Evolutionary conservation across 163 green algal genomes (phyloP).

Genomic region (Volvox carteri): DNA sequence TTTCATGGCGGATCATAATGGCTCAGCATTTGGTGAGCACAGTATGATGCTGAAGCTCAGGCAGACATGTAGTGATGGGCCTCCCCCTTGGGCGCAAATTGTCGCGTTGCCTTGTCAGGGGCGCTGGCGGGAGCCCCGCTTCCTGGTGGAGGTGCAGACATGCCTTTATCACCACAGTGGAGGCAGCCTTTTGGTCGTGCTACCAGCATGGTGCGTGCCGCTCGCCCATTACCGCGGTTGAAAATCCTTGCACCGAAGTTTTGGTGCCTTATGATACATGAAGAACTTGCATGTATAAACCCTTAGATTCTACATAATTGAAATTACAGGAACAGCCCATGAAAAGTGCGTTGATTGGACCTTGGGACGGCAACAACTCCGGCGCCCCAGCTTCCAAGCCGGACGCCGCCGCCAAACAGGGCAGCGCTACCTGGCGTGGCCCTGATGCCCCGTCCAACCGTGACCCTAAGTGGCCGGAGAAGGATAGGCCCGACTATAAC

Average conservation of each 20-base stretch:
- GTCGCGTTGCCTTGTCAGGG: conserved; percentile 24
- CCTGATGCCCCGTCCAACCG: conserved; percentile 20
- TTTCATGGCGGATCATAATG: conserved; percentile 52
- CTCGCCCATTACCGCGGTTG: neutral
- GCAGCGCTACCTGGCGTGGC: conserved; percentile 16
- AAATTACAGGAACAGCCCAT: conserved; percentile 46
- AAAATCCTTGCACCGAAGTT: neutral
- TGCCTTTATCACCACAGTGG: conserved; percentile 48
- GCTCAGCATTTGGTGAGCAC: conserved; percentile 48
- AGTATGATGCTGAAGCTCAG: neutral
- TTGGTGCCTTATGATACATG: neutral
- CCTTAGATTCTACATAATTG: neutral
- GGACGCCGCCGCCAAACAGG: conserved; percentile 50
- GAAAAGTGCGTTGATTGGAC: conserved; percentile 54
- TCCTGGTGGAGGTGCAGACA: conserved; percentile 40
- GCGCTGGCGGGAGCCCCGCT: conserved; percentile 32
- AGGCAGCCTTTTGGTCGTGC: conserved; percentile 42
- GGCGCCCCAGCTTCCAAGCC: conserved; percentile 34
- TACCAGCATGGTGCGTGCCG: conserved; percentile 31
- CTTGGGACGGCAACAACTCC: conserved; percentile 42
- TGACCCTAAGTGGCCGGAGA: conserved; percentile 53
- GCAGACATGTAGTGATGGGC: neutral
- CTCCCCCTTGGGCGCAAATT: conserved; percentile 5
- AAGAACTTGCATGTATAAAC: neutral
- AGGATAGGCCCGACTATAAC: conserved; percentile 54